These are phyloP conservation scores for Pulveroboletus frians DNA, from an alignment of 768 basidiomycete genomes.

Conservation along the genomic window DNA sequence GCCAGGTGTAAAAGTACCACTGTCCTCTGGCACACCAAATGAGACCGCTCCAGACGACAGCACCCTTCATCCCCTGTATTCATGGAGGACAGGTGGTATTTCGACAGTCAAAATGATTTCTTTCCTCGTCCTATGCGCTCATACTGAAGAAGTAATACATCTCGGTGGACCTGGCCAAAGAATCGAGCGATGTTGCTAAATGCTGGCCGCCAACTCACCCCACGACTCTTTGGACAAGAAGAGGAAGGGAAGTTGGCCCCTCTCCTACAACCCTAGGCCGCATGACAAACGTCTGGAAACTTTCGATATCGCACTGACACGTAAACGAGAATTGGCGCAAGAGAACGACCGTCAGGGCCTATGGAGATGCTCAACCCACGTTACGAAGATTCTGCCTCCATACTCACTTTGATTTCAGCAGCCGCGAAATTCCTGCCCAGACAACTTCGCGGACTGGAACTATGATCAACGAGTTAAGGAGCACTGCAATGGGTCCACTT, in stretches of 20 bases:
- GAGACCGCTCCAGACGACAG: too few relatives aligned
- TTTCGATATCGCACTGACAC: constrained; percentile 48
- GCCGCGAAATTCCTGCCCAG: constrained; percentile 55
- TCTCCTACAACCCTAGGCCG: constrained; percentile 54
- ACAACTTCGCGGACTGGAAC: constrained; percentile 51
- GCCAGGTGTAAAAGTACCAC: too few relatives aligned
- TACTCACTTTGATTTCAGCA: constrained; percentile 53
- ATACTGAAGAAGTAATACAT: too few relatives aligned
- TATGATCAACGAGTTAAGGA: constrained; percentile 10
- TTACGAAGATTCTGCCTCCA: constrained; percentile 18
- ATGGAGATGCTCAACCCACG: neutral
- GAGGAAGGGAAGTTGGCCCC: constrained; percentile 50
- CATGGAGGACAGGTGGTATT: neutral
- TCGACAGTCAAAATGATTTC: neutral
- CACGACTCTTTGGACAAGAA: constrained; percentile 36
- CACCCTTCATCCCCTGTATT: too few relatives aligned
- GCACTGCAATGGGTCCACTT: constrained; percentile 12
- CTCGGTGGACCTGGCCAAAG: neutral
- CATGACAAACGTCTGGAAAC: constrained; percentile 63
- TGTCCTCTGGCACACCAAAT: too few relatives aligned
- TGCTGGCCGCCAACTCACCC: constrained; percentile 10
- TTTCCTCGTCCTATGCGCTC: too few relatives aligned
- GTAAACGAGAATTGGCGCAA: constrained; percentile 52
- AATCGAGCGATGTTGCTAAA: neutral
- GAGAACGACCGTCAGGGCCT: constrained; percentile 45